Evolutionary conservation across 192 early-diverging fungal species (phyloP), one percentile per base, ranked within the genome.

Genomic region (Dissophora ornata): DNA sequence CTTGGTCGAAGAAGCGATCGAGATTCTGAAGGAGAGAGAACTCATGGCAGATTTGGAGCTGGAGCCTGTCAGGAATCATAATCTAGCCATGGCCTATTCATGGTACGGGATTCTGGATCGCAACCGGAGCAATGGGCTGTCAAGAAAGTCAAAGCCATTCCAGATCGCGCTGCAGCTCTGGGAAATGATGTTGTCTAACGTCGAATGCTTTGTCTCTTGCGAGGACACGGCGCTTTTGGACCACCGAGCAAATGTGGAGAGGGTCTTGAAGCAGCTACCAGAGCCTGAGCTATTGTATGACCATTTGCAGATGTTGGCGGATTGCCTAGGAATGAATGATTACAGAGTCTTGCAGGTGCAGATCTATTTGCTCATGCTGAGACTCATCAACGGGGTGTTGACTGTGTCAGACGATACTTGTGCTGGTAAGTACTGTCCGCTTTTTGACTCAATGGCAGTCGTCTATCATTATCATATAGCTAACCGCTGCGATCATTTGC

Each of bases 51-150:
- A 88, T 49, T 24, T 19, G 7, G 57, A 79, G 15, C 56, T 88
- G n/a, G 47, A 66, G 21, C 46, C 68, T 8, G 82, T 81, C 45
- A 80, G 83, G 56, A 65, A 83, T 12, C 80, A 89, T 66, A 83
- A 90, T 40, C 55, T 91, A 29, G 90, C 90, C 0, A 67, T 83
- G 25, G 86, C 90, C 18, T 84, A 87, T 64, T 82, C 87, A 0
- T 86, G 85, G 82, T 62, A 82, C 38, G 90, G 88, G 0, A 80
- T 90, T 21, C 71, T 80, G 25, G 69, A 46, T 77, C 80, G 62
- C 75, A 21, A 24, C 59, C 19, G 70, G 70, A 49, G 26, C 58
- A 56, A 32, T 49, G 79, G 25, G 19, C 47, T 9, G 55, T 83
- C 46, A 24, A 82, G 42, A 5, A 61, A 36, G 53, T 67, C 58